A percentile compares a stretch with the other conserved stretches of the same genome.
phyloP scores from a whole-genome alignment of 805 yeast genomes.

The Yarrowia keelungensis region DNA sequence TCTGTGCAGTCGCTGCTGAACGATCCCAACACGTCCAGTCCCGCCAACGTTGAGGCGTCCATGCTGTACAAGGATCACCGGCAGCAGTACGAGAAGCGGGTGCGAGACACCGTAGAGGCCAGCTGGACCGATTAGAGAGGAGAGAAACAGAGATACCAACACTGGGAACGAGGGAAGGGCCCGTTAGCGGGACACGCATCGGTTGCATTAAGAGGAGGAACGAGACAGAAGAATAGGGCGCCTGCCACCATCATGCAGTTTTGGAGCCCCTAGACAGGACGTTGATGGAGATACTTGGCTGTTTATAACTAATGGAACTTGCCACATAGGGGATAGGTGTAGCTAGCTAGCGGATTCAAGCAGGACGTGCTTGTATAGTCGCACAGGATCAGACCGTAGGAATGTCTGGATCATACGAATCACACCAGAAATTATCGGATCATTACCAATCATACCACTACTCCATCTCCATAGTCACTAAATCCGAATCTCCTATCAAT shows the following conservation, averaged over 20 bases:
- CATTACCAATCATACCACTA: too few relatives aligned
- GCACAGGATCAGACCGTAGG: too few relatives aligned
- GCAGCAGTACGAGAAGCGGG: slow-evolving; percentile 88
- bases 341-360: too few relatives aligned
- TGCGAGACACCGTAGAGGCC: slow-evolving; percentile 91
- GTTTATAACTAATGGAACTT: slow-evolving; percentile 1
- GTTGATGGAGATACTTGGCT: slow-evolving; percentile 6
- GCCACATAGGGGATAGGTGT: background rate
- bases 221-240: background rate
- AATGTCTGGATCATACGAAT: too few relatives aligned
- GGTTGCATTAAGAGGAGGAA: slow-evolving; percentile 30
- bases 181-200: slow-evolving; percentile 32
- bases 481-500: background rate
- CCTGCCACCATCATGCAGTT: slow-evolving; percentile 28
- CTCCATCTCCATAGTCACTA: too few relatives aligned
- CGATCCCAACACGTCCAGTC: slow-evolving; percentile 95
- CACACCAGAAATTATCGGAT: too few relatives aligned
- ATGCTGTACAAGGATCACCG: slow-evolving; percentile 93
- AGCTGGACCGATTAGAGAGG: slow-evolving; percentile 65
- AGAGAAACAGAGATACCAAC: slow-evolving; percentile 11
- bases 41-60: slow-evolving; percentile 98
- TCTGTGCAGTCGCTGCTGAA: slow-evolving; percentile 85
- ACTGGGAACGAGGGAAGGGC: slow-evolving; percentile 31
- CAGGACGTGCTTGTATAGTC: too few relatives aligned
- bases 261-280: slow-evolving; percentile 29